Base-by-base conservation (phyloP, 106 monocot species). In the Dendrobium nobile region DNA sequence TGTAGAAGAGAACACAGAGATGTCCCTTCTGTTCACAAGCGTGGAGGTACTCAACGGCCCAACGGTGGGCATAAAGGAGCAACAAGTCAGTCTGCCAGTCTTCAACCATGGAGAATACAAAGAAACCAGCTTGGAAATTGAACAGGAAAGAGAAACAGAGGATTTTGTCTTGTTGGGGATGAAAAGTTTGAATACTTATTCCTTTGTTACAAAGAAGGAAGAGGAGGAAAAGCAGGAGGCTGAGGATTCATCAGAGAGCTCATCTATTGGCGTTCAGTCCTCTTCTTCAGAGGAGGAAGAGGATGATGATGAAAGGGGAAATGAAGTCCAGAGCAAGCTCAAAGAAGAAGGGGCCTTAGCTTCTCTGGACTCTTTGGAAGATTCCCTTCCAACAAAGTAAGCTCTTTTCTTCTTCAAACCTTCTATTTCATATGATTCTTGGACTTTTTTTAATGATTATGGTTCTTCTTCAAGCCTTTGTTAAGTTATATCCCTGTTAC, bases 371-470 rank as follows among this genome's bases (percentile, higher is more conserved):
- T 83, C 85, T 18, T 76, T 93, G 13, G 90, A 93, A 20, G 90
- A 90, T 9, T 81, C 88, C 11, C 85, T 93, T 31, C 93, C 93
- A 27, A 75, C 85, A 86, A 93, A 93, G 93, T 93, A 54, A 79
- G 86, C 40, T 37, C 28, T 4, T 58, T 20, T 80, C 48, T 45
- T 4, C 31, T 54, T 70, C 4, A 9, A 2, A 0, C 33, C 70
- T 20, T 20, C 61, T 7, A 6, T 70, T 31, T 37, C 6, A 13
- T 37, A 27, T 9, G 11, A 5, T 61, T 22, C 10, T 22, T 61
- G 20, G 8, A 5, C 5, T n/a, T 51, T 15, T 17, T 51, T 51
- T 51, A 13, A 17, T 51, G 2, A 51, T 51, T 13, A 51, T 51
- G 51, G 45, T 51, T 51, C 15, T 51, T 51, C 51, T 51, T 51